Percentiles rank a stretch among this genome's conserved stretches.
These are phyloP conservation scores for Picea sitchensis DNA, from an alignment of 75 land plant species.

Conservation along the genomic window DNA sequence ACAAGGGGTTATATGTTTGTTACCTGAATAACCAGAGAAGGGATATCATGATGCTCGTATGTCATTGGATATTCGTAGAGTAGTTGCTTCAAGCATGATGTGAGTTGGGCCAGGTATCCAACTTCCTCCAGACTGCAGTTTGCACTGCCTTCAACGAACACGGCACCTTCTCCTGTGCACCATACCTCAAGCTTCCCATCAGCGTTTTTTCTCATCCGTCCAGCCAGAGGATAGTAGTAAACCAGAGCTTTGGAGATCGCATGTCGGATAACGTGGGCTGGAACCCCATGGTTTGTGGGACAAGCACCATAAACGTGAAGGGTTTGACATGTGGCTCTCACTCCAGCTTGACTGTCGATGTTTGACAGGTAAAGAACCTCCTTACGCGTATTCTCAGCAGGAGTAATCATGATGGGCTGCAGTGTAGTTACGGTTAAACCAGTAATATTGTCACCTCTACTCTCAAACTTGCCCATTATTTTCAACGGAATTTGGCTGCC, in stretches of 20 bases:
- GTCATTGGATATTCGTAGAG: slow-evolving; percentile 75
- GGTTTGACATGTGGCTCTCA: slow-evolving; percentile 53
- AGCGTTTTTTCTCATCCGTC: slow-evolving; percentile 62
- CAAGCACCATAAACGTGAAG: slow-evolving; percentile 36
- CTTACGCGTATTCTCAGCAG: slow-evolving; percentile 50
- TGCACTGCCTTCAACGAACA: slow-evolving; percentile 82
- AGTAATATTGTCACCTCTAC: background rate
- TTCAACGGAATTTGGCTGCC: no score
- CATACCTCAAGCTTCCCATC: slow-evolving; percentile 70
- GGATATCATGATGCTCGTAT: slow-evolving; percentile 79
- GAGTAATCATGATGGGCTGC: slow-evolving; percentile 51
- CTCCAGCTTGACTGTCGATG: slow-evolving; percentile 67
- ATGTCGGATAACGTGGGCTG: slow-evolving; percentile 44
- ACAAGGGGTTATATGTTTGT: background rate
- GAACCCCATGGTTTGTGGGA: slow-evolving; percentile 31
- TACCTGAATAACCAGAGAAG: slow-evolving; percentile 83
- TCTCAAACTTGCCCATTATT: no score
- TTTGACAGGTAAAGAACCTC: slow-evolving; percentile 74
- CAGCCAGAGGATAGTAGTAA: slow-evolving; percentile 78
- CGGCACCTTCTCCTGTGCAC: slow-evolving; percentile 71
- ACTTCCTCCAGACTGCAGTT: slow-evolving; percentile 49
- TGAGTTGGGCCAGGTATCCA: slow-evolving; percentile 69
- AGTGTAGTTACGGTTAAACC: slow-evolving; percentile 26
- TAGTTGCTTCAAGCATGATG: slow-evolving; percentile 62
- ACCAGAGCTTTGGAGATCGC: slow-evolving; percentile 63